Percentiles rank a stretch among this genome's conserved stretches.
Conservation (phyloP, 345 rosid genomes). For the Boechera divaricarpa region DNA sequence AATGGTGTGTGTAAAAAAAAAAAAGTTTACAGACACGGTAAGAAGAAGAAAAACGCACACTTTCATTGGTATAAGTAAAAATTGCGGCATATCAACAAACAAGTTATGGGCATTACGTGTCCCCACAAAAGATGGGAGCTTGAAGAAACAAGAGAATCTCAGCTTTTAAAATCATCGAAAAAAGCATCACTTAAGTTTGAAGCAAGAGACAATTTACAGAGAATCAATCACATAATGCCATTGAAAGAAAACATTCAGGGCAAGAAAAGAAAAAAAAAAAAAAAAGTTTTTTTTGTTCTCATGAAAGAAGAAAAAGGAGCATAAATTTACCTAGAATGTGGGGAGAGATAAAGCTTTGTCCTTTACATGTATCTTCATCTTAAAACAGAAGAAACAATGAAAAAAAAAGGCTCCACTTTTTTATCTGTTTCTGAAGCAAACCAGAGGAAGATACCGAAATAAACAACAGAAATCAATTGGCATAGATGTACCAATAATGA, state of each 20-base stretch:
- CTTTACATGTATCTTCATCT: slow-evolving; percentile 62
- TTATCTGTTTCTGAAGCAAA: slow-evolving; percentile 38
- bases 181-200: slow-evolving; percentile 78
- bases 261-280: background rate
- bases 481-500: slow-evolving; percentile 57
- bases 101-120: slow-evolving; percentile 41
- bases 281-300: slow-evolving; percentile 45
- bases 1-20: background rate
- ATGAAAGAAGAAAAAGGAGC: background rate
- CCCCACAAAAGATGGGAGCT: slow-evolving; percentile 34
- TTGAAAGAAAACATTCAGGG: slow-evolving; percentile 19
- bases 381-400: slow-evolving; percentile 51
- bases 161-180: slow-evolving; percentile 28
- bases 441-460: slow-evolving; percentile 2
- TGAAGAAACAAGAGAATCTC: slow-evolving; percentile 38
- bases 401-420: slow-evolving; percentile 45
- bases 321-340: slow-evolving; percentile 36
- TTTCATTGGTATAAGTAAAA: slow-evolving; percentile 9
- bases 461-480: slow-evolving; percentile 46
- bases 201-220: slow-evolving; percentile 62
- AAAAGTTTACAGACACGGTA: background rate
- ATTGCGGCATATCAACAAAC: slow-evolving; percentile 38
- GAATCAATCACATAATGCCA: slow-evolving; percentile 36
- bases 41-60: background rate
- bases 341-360: slow-evolving; percentile 43